These are phyloP conservation scores for Nicotiana benthamiana DNA, from an alignment of 257 asterid genomes.

Conservation along the genomic window DNA sequence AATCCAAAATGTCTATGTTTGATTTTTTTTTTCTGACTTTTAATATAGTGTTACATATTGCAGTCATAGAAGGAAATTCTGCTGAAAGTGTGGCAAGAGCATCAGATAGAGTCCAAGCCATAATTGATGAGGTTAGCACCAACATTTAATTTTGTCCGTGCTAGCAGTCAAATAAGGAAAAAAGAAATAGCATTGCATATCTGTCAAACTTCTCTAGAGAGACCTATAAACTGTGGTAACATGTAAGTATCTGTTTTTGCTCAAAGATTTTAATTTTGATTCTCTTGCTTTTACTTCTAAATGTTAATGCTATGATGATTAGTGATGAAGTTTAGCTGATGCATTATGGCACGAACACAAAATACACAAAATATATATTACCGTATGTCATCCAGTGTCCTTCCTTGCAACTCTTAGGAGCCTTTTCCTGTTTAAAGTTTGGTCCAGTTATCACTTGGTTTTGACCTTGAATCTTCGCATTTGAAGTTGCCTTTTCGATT, in stretches of 20 bases:
- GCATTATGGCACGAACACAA: not conserved
- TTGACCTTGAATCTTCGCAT: not conserved
- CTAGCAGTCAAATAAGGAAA: not conserved
- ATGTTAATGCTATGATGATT: not conserved
- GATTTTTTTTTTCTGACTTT: not conserved
- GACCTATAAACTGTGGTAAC: not conserved
- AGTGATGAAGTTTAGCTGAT: not conserved
- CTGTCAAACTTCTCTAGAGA: not conserved
- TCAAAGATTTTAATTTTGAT: not conserved
- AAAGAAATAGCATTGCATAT: not conserved
- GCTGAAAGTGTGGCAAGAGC: constrained; percentile 68
- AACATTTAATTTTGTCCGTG: not conserved
- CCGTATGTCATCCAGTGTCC: not conserved
- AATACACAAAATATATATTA: not conserved
- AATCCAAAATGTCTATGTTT: not conserved
- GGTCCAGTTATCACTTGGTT: not conserved
- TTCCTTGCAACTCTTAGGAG: not conserved
- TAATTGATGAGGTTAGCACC: constrained; percentile 58
- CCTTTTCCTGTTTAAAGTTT: not conserved
- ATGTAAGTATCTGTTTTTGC: not conserved
- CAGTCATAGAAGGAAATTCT: constrained; percentile 77
- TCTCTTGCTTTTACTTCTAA: not conserved
- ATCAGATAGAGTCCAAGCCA: constrained; percentile 44
- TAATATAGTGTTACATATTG: constrained; percentile 17
- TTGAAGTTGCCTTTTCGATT: not conserved